A percentile compares a stretch with the other conserved stretches of the same genome.
These are phyloP conservation scores for Cordyceps cicadae DNA, from an alignment of 2,329 filamentous ascomycete genomes.

Conservation along the genomic window DNA sequence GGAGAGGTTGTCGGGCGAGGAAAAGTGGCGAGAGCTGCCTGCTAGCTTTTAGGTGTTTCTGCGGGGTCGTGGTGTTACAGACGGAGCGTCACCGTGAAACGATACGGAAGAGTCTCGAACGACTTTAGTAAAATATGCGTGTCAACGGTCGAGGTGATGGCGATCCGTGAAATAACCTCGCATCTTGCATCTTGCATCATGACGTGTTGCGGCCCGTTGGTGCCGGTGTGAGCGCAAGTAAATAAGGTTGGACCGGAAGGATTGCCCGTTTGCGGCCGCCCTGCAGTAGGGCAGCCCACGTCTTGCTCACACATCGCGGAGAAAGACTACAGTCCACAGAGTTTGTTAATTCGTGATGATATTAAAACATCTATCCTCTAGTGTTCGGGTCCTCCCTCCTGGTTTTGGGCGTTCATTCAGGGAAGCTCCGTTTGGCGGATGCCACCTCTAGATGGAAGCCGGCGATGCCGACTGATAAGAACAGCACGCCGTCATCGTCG, in stretches of 20 bases:
- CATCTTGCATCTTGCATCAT: not conserved
- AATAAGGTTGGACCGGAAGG: not conserved
- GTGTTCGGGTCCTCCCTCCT: too few relatives aligned
- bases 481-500: too few relatives aligned
- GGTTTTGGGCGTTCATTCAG: too few relatives aligned
- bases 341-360: too few relatives aligned
- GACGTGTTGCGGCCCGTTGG: not conserved
- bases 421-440: too few relatives aligned
- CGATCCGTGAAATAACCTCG: not conserved
- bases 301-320: too few relatives aligned
- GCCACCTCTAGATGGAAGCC: too few relatives aligned
- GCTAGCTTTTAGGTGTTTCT: not conserved
- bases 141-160: not conserved
- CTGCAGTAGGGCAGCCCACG: too few relatives aligned
- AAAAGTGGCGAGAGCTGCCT: conserved; percentile 6
- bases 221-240: not conserved
- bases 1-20: not conserved
- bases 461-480: too few relatives aligned
- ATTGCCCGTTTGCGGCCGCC: not conserved
- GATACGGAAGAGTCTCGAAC: not conserved
- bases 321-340: too few relatives aligned
- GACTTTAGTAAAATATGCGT: not conserved
- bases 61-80: conserved; percentile 4
- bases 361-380: too few relatives aligned
- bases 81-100: not conserved